These are phyloP conservation scores for Acidomyces sp. DNA, from an alignment of 495 filamentous ascomycete species.

Conservation along the genomic window DNA sequence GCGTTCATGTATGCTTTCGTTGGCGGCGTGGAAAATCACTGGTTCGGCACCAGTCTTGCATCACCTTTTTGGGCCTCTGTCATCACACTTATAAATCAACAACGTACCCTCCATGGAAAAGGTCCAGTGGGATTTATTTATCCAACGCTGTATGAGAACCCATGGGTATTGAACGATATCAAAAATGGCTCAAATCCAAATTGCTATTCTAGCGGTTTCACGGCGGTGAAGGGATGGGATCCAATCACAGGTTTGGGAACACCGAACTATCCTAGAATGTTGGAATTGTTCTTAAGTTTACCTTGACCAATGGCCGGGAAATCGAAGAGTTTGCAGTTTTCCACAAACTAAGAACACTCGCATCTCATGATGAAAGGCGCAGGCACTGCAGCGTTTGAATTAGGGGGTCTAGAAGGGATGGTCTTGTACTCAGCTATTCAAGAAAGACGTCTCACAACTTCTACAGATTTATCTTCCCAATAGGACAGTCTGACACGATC, in stretches of 20 bases:
- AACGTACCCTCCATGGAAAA: slow-evolving; percentile 6
- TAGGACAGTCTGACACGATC: no score
- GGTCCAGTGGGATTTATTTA: slow-evolving; percentile 12
- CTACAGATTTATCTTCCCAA: no score
- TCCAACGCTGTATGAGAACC: slow-evolving; percentile 11
- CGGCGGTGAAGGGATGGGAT: slow-evolving; percentile 10
- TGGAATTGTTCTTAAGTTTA: slow-evolving; percentile 2
- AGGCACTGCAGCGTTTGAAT: no score
- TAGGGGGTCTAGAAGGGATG: no score
- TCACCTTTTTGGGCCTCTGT: slow-evolving; percentile 10
- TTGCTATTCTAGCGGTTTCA: slow-evolving; percentile 8
- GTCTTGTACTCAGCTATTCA: no score
- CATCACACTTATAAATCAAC: slow-evolving; percentile 12
- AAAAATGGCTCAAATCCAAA: slow-evolving; percentile 9
- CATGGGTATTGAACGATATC: slow-evolving; percentile 14
- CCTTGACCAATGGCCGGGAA: no score
- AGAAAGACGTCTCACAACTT: no score
- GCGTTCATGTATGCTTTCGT: slow-evolving; percentile 1
- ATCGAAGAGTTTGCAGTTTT: no score
- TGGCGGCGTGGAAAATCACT: not conserved
- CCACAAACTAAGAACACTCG: no score
- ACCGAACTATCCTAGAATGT: slow-evolving; percentile 12
- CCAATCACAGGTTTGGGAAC: slow-evolving; percentile 10
- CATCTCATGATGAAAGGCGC: no score
- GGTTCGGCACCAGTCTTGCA: slow-evolving; percentile 6